A percentile compares a stretch with the other conserved stretches of the same genome.
These are phyloP conservation scores for Gremmenia infestans DNA, from an alignment of 2,329 filamentous ascomycete genomes.

Conservation along the genomic window DNA sequence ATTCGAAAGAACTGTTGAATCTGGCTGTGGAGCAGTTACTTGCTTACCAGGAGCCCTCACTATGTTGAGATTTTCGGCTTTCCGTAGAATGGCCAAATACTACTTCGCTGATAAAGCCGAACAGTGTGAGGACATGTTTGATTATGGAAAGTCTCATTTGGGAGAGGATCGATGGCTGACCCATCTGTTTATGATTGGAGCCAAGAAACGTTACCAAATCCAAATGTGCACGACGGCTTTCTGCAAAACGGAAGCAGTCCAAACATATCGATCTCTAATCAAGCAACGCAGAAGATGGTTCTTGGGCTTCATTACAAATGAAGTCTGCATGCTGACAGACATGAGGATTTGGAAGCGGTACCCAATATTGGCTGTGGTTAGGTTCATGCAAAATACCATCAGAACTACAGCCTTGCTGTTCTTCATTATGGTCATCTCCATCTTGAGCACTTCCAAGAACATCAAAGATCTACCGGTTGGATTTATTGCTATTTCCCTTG, in stretches of 20 bases:
- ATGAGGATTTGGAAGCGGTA: conserved; percentile 87
- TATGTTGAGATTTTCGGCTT: conserved; percentile 92
- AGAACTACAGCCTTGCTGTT: conserved; percentile 90
- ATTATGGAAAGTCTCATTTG: conserved; percentile 91
- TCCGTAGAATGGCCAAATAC: conserved; percentile 94
- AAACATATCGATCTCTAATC: conserved; percentile 76
- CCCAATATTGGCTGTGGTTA: conserved; percentile 76
- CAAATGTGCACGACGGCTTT: conserved; percentile 97
- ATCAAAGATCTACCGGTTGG: conserved; percentile 79
- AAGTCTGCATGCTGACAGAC: conserved; percentile 97
- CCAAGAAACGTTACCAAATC: conserved; percentile 88
- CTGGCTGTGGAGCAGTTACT: conserved; percentile 87
- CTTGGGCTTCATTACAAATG: conserved; percentile 94
- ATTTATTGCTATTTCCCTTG: conserved; percentile 88
- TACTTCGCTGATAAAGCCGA: conserved; percentile 98
- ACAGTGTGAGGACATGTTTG: conserved; percentile 91
- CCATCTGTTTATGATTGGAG: conserved; percentile 97
- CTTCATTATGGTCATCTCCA: conserved; percentile 84
- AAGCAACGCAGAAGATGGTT: conserved; percentile 98
- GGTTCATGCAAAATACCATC: conserved; percentile 95
- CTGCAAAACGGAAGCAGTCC: conserved; percentile 96
- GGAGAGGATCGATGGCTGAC: conserved; percentile 97
- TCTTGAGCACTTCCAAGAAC: conserved; percentile 78
- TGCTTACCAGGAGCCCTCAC: conserved; percentile 94
- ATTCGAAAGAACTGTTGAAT: conserved; percentile 93